Evolutionary conservation across 2,329 filamentous ascomycete species (phyloP), one percentile per base, ranked within the genome.

Genomic region (Penicillium olsonii): DNA sequence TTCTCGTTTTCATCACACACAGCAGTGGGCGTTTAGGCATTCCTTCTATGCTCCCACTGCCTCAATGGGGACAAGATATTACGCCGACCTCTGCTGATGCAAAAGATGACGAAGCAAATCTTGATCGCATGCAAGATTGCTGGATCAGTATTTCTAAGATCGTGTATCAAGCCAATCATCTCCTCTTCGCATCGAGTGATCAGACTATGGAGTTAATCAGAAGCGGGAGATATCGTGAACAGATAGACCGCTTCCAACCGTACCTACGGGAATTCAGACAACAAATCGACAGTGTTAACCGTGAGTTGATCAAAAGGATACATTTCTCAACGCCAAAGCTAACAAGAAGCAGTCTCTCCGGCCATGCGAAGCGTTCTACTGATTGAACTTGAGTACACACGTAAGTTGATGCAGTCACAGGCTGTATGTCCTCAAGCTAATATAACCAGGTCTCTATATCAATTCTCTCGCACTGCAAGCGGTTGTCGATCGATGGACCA

Each of bases 311-410:
- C 37, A 9, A 24, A 4, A 24, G 22, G 8, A 24, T n/a, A 14
- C 15, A 8, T 24, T 35, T 37, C 9, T 8, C 18, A 22, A 8
- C 6, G 24, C 10, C 15, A 19, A 37, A 46, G 39, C 62, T 71
- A 59, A 70, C 48, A 33, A 5, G 35, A 20, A 22, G 48, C 57
- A 78, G 81, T 85, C 24, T 75, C 79, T 1, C 74, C 77, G 14
- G 74, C 81, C 48, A 83, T 86, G 73, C 77, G 80, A 38, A 84
- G 91, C 66, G 92, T 97, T 50, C 78, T 99, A 24, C 87, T 84
- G 7, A 96, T 97, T 57, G 94, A 99, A 74, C 96, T 94, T 65
- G 90, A 97, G 65, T 96, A 96, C 67, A 90, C 92, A 20, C 84
- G 92, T 63, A 88, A 68, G 72, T 69, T 8, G 17, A 43, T 18